Base-by-base conservation (phyloP, 139 green algal species). In the Chlamydomonas incerta region DNA sequence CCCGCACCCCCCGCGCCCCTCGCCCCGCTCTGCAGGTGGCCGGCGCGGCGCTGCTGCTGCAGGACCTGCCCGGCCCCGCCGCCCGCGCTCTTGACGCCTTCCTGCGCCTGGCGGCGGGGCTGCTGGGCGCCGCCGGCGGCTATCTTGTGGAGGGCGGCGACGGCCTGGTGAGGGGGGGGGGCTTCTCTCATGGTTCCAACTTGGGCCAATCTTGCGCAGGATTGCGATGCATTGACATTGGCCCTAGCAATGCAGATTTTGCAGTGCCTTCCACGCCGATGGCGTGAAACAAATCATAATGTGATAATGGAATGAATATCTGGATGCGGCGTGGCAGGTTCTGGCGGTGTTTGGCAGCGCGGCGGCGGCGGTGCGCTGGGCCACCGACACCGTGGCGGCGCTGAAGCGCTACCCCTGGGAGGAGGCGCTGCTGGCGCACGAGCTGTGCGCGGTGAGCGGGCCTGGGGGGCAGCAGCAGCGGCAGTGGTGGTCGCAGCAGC, bases 291-390 rank as follows among this genome's bases (percentile, higher is more conserved):
- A n/a, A n/a, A n/a, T n/a, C n/a, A n/a, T n/a, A n/a, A n/a, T n/a
- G n/a, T n/a, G n/a, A n/a, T n/a, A n/a, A n/a, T n/a, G n/a, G n/a
- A n/a, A n/a, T n/a, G n/a, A n/a, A n/a, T n/a, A n/a, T n/a, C n/a
- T n/a, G n/a, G n/a, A n/a, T n/a, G n/a, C n/a, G n/a, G n/a, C n/a
- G n/a, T n/a, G 75, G 11, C 57, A 72, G 75, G 26, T 82, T 60
- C 75, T 83, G 75, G 75, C 75, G 75, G 75, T 62, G 37, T 72
- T 83, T 37, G 75, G 37, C 18, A 26, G 58, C 0, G 37, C 75
- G 5, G 13, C 28, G 24, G 58, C 75, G 29, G 75, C 62, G 37
- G 62, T 83, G 37, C 33, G 47, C 35, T 83, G 75, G 75, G 75
- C 75, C 60, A 35, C 73, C 34, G 60, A 83, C 26, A 73, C 37